These are phyloP conservation scores for Eucalyptus victrix DNA, from an alignment of 345 rosid genomes.

Conservation along the genomic window DNA sequence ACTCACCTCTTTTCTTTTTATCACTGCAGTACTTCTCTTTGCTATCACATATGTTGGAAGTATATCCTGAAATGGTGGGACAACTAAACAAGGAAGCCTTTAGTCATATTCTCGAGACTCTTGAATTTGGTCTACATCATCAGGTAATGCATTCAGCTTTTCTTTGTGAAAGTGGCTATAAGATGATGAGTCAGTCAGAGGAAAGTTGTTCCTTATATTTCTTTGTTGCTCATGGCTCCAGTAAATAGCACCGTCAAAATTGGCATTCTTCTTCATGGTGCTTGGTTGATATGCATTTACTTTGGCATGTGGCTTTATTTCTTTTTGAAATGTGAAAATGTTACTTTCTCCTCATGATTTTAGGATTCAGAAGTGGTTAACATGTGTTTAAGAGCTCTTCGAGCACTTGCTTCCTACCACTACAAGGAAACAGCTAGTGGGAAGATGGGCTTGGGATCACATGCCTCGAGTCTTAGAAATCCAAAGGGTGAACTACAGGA, in stretches of 20 bases:
- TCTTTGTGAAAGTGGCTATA: background rate
- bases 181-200: background rate
- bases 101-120: constrained; percentile 68
- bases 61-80: constrained; percentile 85
- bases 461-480: constrained; percentile 40
- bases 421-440: constrained; percentile 63
- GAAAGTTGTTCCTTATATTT: background rate
- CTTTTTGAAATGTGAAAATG: background rate
- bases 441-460: constrained; percentile 56
- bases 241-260: background rate
- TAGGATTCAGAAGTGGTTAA: constrained; percentile 81
- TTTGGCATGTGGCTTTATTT: background rate
- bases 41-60: constrained; percentile 89
- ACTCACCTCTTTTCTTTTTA: background rate
- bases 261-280: background rate
- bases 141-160: constrained; percentile 39
- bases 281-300: background rate
- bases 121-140: constrained; percentile 87
- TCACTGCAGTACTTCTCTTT: constrained; percentile 72
- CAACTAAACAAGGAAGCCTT: constrained; percentile 67
- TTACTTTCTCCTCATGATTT: background rate
- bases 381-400: constrained; percentile 84
- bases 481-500: constrained; percentile 45
- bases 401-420: constrained; percentile 89
- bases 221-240: background rate